These are phyloP conservation scores for Exophiala bonariae DNA, from an alignment of 2,329 filamentous ascomycete species.

Conservation along the genomic window DNA sequence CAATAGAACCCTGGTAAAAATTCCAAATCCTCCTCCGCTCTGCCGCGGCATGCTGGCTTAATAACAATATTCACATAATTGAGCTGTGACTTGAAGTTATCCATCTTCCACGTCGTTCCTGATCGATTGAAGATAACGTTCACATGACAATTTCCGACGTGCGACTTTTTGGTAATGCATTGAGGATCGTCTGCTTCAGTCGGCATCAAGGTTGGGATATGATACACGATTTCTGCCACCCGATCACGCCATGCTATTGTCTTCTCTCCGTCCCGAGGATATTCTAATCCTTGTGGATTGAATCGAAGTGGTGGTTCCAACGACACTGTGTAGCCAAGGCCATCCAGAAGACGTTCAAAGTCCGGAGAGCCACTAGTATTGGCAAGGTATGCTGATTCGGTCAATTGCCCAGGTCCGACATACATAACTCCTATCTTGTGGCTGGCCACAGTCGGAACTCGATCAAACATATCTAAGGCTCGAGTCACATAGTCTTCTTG, in stretches of 20 bases:
- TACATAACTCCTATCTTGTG: conserved; percentile 96
- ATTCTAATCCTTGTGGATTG: conserved; percentile 90
- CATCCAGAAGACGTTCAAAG: conserved; percentile 81
- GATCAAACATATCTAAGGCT: conserved; percentile 79
- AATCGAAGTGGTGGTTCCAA: conserved; percentile 75
- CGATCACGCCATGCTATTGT: conserved; percentile 94
- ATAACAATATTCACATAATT: conserved; percentile 98
- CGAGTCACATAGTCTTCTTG: conserved; percentile 68
- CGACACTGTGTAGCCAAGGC: conserved; percentile 77
- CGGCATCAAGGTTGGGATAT: conserved; percentile 97
- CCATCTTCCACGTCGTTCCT: conserved; percentile 81
- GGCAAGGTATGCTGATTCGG: conserved; percentile 79
- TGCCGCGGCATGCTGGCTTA: conserved; percentile 64
- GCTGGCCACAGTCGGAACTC: conserved; percentile 84
- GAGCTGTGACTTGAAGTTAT: conserved; percentile 92
- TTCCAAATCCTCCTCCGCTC: conserved; percentile 36
- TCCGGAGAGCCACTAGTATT: conserved; percentile 85
- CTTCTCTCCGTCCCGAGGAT: conserved; percentile 79
- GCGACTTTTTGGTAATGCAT: conserved; percentile 83
- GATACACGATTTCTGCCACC: conserved; percentile 92
- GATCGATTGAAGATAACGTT: conserved; percentile 99
- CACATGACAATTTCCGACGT: conserved; percentile 96
- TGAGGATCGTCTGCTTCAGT: conserved; percentile 76
- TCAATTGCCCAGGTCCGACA: conserved; percentile 80
- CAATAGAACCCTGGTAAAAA: conserved; percentile 66